Evolutionary conservation across 192 early-diverging fungal species (phyloP).

Genomic region (Mortierella antarctica): DNA sequence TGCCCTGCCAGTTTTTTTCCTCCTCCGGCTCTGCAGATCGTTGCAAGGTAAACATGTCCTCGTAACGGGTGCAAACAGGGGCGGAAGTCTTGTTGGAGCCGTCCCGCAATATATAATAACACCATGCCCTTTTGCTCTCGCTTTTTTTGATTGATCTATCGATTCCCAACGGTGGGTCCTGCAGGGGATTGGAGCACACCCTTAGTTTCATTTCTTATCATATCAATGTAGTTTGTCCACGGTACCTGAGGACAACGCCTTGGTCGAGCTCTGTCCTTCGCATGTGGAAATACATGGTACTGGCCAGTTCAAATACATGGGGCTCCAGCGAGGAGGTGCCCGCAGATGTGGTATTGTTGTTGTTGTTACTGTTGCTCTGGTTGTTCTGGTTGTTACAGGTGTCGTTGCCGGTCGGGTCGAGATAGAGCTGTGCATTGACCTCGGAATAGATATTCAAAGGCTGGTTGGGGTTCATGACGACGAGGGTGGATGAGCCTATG

Average conservation of each 20-base stretch:
- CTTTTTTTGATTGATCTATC: too few relatives aligned
- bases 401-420: constrained; percentile 43
- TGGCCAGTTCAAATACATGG: constrained; percentile 77
- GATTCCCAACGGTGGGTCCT: too few relatives aligned
- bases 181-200: background rate
- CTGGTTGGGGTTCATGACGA: constrained; percentile 64
- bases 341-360: constrained; percentile 1
- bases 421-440: constrained; percentile 58
- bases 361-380: background rate
- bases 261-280: constrained; percentile 73
- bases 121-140: too few relatives aligned
- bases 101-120: too few relatives aligned
- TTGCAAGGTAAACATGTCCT: too few relatives aligned
- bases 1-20: too few relatives aligned
- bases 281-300: constrained; percentile 76
- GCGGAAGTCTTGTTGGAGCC: too few relatives aligned
- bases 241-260: constrained; percentile 71
- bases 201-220: background rate
- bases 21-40: too few relatives aligned
- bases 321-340: constrained; percentile 54
- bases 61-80: too few relatives aligned
- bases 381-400: background rate
- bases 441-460: constrained; percentile 58
- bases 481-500: constrained; percentile 57
- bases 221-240: too few relatives aligned